phyloP scores from a whole-genome alignment of 768 basidiomycete genomes.

The Agaricus subrufescens region DNA sequence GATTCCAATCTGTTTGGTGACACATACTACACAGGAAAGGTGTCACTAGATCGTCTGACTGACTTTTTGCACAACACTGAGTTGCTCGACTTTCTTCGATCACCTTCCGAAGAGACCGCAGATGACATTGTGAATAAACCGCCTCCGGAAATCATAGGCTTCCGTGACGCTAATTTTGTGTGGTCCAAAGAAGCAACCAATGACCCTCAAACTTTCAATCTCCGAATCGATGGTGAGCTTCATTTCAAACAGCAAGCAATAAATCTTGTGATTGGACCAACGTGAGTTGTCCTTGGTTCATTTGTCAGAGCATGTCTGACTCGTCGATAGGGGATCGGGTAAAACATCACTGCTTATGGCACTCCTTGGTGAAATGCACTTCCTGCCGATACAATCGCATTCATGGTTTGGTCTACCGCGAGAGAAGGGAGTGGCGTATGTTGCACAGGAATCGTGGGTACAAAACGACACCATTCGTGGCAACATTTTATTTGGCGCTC shows the following conservation, averaged over 20 bases:
- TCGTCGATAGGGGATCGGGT: slow-evolving; percentile 32
- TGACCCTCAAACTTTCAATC: slow-evolving; percentile 40
- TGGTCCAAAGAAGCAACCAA: slow-evolving; percentile 40
- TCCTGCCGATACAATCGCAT: slow-evolving; percentile 41
- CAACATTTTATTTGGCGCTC: slow-evolving; percentile 78
- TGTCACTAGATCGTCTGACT: slow-evolving; percentile 54
- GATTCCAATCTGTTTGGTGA: background rate
- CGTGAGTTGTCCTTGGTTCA: slow-evolving; percentile 19
- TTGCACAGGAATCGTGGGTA: slow-evolving; percentile 84
- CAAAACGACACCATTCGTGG: slow-evolving; percentile 77
- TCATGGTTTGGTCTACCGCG: slow-evolving; percentile 72
- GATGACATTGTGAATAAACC: slow-evolving; percentile 3
- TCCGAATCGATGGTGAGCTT: slow-evolving; percentile 50
- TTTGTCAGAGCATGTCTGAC: background rate
- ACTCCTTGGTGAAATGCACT: slow-evolving; percentile 63
- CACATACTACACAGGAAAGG: slow-evolving; percentile 33
- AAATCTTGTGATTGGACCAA: slow-evolving; percentile 58
- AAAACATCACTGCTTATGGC: slow-evolving; percentile 67
- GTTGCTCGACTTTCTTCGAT: slow-evolving; percentile 29
- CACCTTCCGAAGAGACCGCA: background rate
- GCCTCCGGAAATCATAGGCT: slow-evolving; percentile 34
- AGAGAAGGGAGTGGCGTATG: slow-evolving; percentile 66
- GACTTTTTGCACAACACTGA: slow-evolving; percentile 25
- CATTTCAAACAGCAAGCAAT: slow-evolving; percentile 47
- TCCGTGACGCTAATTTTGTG: slow-evolving; percentile 48